A percentile compares a stretch with the other conserved stretches of the same genome.
These are phyloP conservation scores for Prunus salicina DNA, from an alignment of 306 rosid genomes.

Conservation along the genomic window DNA sequence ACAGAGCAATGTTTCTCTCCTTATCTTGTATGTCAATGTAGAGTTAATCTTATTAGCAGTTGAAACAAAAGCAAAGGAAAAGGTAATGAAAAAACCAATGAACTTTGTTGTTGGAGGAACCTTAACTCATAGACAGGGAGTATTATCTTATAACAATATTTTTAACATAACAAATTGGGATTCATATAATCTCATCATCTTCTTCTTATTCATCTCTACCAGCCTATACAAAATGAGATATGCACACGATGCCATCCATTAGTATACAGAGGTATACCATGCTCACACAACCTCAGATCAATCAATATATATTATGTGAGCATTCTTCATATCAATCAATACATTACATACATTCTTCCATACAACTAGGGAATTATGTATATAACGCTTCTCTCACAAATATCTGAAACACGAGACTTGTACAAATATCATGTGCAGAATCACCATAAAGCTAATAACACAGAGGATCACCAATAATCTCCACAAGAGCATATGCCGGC, in stretches of 20 bases:
- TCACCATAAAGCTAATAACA: neutral
- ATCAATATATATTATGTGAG: too few relatives aligned
- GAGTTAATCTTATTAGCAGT: neutral
- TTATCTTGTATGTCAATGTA: neutral
- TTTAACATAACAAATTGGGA: too few relatives aligned
- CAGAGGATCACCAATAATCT: constrained; percentile 60
- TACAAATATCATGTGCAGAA: neutral
- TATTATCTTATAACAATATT: too few relatives aligned
- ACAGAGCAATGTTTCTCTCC: neutral
- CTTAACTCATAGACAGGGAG: too few relatives aligned
- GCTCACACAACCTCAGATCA: too few relatives aligned
- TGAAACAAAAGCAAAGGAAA: neutral
- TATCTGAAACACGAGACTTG: neutral
- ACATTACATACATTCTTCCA: neutral
- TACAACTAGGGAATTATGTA: neutral
- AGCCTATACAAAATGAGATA: too few relatives aligned
- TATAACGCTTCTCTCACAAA: neutral
- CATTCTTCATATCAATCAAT: too few relatives aligned
- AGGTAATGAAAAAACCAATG: neutral
- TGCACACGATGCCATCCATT: too few relatives aligned
- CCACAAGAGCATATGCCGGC: constrained; percentile 65
- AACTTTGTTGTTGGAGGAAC: neutral
- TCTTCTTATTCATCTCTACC: too few relatives aligned
- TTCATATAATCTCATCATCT: too few relatives aligned
- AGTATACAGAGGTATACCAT: too few relatives aligned